Base-by-base conservation (phyloP, 208 protist species). In the Acanthamoeba rhysodes region DNA sequence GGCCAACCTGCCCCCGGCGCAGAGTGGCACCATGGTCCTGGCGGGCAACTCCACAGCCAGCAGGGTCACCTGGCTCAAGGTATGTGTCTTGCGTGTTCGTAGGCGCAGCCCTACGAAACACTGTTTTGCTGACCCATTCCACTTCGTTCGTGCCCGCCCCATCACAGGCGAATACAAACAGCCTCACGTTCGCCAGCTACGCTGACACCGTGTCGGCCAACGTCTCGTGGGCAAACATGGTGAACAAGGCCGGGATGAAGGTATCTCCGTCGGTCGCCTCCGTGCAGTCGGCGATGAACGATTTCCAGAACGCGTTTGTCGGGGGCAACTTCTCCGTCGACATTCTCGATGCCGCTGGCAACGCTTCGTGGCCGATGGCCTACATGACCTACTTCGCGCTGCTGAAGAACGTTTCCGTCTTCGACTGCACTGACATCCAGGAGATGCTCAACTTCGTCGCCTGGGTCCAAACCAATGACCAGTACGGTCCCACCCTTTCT, bases 401-500 rank as follows among this genome's bases (percentile, higher is more conserved):
- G 66, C 20, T 12, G 59, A 76, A 57, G 59, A 57, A 76, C 50
- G 48, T 76, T 7, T 34, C 32, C 10, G 14, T n/a, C 22, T 59
- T 41, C 41, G 53, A 93, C 29, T 93, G 88, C 29, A 59, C 88
- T 6, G 34, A 59, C 18, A 76, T 93, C 1, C 41, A 55, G 20
- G 88, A 93, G 88, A 27, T 93, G 41, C 37, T 93, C 10, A 76
- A 34, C 34, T 93, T 72, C 22, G 29, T 93, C 16, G 37, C 64
- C n/a, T 93, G 88, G 88, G 37, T 53, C 24, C 59, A 76, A 12
- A n/a, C 27, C 22, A 93, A 93, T 32, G 84, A 59, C 8, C 66
- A 74, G 66, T 74, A 37, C 66, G 24, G n/a, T 14, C 66, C 27
- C 0, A 0, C 66, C 20, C 57, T 9, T 8, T 34, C 55, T 6